Conservation (phyloP, 129 eudicot genomes). For the Chrysanthemum makinoi region DNA sequence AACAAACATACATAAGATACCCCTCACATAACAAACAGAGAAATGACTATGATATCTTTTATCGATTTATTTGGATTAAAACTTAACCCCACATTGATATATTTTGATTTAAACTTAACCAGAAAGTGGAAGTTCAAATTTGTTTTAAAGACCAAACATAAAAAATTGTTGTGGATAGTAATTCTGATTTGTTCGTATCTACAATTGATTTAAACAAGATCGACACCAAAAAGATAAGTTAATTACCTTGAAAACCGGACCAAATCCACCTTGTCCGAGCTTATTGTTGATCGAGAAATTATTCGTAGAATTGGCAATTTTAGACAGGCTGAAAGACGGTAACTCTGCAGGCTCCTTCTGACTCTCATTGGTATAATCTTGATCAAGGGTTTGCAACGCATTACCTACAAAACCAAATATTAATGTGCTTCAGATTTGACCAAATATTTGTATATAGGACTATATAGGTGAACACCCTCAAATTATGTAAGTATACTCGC, state of each 20-base stretch:
- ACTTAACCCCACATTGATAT: too few species aligned
- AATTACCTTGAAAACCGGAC: conserved; percentile 24
- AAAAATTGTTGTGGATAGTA: too few species aligned
- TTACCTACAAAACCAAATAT: neutral
- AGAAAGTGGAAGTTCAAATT: too few species aligned
- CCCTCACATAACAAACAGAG: too few species aligned
- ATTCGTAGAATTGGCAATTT: conserved; percentile 16
- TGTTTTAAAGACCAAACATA: too few species aligned
- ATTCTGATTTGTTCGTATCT: too few species aligned
- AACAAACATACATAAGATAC: neutral
- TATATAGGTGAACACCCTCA: neutral
- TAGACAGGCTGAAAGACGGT: neutral
- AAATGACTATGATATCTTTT: too few species aligned
- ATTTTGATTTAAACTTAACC: too few species aligned
- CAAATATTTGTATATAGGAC: neutral
- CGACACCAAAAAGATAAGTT: neutral
- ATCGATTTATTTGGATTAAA: too few species aligned
- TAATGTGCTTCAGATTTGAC: neutral
- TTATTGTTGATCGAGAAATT: conserved; percentile 12
- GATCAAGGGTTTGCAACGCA: neutral
- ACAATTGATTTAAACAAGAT: neutral
- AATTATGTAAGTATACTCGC: too few species aligned
- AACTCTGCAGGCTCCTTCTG: conserved; percentile 15
- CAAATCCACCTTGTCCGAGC: conserved; percentile 20
- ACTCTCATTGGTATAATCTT: neutral